phyloP scores from a whole-genome alignment of 108 stramenopile genomes.

The Heterococcus sp. region DNA sequence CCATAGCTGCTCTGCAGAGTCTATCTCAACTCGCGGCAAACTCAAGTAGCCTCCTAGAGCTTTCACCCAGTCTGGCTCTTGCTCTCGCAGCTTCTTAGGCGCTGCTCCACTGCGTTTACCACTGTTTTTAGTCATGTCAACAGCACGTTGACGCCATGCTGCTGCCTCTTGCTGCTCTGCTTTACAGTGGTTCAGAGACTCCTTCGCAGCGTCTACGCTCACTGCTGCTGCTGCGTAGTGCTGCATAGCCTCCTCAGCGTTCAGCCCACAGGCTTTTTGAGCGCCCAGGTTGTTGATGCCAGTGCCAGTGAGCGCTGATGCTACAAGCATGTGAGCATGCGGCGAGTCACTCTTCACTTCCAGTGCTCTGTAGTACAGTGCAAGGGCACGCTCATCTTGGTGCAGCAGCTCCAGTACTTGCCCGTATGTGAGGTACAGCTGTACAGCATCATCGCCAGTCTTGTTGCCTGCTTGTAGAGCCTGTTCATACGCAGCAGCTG shows the following conservation, averaged over 20 bases:
- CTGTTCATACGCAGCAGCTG: not conserved
- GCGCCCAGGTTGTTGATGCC: conserved; percentile 28
- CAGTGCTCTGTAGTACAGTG: not conserved
- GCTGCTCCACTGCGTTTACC: not conserved
- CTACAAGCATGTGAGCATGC: conserved; percentile 2
- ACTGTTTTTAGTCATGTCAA: not conserved
- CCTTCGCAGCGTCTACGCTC: not conserved
- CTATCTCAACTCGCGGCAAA: conserved; percentile 15
- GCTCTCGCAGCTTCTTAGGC: not conserved
- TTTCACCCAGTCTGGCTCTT: conserved; percentile 9
- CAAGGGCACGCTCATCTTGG: not conserved
- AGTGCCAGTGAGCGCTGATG: conserved; percentile 10
- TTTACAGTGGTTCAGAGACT: conserved; percentile 32
- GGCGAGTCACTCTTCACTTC: not conserved
- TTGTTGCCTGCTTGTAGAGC: not conserved
- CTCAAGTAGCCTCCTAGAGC: conserved; percentile 10
- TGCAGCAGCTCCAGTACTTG: not conserved
- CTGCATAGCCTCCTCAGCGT: conserved; percentile 14
- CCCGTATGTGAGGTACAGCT: not conserved
- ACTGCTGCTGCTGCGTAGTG: conserved; percentile 21
- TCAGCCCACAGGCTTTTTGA: conserved; percentile 30
- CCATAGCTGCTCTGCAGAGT: conserved; percentile 7
- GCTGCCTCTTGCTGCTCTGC: not conserved
- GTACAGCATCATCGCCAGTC: not conserved
- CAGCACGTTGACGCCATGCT: not conserved